These are phyloP conservation scores for Rhodamnia argentea DNA, from an alignment of 345 rosid genomes.

Conservation along the genomic window DNA sequence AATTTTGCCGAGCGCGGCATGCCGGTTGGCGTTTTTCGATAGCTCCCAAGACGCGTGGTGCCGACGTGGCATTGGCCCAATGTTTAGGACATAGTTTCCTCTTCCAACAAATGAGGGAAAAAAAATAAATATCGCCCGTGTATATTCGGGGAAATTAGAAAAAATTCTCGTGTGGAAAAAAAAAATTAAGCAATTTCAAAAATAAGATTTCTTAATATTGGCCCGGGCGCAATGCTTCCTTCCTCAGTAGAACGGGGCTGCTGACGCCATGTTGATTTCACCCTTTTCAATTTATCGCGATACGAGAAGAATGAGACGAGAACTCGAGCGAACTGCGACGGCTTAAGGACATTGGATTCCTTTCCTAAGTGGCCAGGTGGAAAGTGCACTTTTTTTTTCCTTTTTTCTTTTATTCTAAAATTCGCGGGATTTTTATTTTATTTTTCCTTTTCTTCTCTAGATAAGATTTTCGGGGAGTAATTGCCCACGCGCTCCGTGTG, in stretches of 20 bases:
- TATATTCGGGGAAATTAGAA: neutral
- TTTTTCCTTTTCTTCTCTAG: neutral
- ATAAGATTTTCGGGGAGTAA: neutral
- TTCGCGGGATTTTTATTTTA: neutral
- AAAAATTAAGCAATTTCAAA: neutral
- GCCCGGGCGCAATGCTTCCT: neutral
- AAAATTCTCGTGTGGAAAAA: neutral
- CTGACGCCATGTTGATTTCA: neutral
- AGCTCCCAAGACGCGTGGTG: neutral
- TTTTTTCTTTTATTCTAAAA: neutral
- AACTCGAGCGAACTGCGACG: neutral
- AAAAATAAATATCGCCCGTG: neutral
- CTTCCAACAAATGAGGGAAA: too few species aligned
- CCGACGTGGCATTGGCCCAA: neutral
- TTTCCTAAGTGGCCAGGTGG: conserved; percentile 3
- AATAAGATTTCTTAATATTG: neutral
- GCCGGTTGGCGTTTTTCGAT: rapidly evolving
- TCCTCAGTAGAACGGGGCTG: neutral
- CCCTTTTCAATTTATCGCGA: neutral
- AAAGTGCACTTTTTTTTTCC: neutral
- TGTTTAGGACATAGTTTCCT: too few species aligned
- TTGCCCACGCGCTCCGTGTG: neutral
- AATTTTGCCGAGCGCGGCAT: neutral
- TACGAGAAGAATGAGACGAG: neutral
- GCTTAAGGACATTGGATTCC: conserved; percentile 2